Percentiles rank a stretch among this genome's conserved stretches.
Evolutionary conservation across 2,329 filamentous ascomycete genomes (phyloP).

Genomic region (Penicillium carneum): DNA sequence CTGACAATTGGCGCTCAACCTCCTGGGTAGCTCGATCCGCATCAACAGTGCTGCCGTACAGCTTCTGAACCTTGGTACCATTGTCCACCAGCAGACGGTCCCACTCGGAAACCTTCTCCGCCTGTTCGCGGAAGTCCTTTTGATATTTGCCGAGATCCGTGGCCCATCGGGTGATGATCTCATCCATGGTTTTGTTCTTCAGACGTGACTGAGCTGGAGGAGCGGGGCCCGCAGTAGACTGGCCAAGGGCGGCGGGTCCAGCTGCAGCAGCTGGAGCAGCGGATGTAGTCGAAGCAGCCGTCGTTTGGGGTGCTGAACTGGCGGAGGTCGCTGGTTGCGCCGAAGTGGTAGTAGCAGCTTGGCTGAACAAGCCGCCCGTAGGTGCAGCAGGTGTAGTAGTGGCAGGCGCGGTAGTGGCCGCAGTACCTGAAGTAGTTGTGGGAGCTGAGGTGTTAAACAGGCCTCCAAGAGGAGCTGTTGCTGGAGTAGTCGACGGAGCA

Average conservation of each 20-base stretch:
- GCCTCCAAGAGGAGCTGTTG: conserved; percentile 39
- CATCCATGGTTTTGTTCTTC: conserved; percentile 99
- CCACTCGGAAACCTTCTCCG: conserved; percentile 85
- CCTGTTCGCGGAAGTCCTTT: conserved; percentile 92
- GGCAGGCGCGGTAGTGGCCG: conserved; percentile 42
- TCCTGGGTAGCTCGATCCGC: conserved; percentile 91
- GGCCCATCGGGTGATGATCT: conserved; percentile 96
- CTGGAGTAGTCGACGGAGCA: conserved; percentile 43
- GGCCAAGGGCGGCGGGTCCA: conserved; percentile 60
- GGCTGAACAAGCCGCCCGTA: conserved; percentile 34
- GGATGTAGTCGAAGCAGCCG: conserved; percentile 35
- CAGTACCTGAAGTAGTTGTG: conserved; percentile 37
- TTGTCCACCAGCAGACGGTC: conserved; percentile 92
- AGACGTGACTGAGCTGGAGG: conserved; percentile 83
- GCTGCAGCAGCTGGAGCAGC: conserved; percentile 41
- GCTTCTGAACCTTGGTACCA: conserved; percentile 89
- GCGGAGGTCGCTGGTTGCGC: conserved; percentile 26
- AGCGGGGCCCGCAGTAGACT: conserved; percentile 79
- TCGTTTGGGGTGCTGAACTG: conserved; percentile 19
- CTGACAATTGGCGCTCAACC: conserved; percentile 87
- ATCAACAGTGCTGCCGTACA: conserved; percentile 90
- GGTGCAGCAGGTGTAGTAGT: conserved; percentile 36
- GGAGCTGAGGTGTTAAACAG: conserved; percentile 43
- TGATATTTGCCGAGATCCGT: conserved; percentile 94
- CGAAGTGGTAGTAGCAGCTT: conserved; percentile 44